Conservation (phyloP, 2,329 filamentous ascomycete genomes). For the Exutisphaerella laricina region DNA sequence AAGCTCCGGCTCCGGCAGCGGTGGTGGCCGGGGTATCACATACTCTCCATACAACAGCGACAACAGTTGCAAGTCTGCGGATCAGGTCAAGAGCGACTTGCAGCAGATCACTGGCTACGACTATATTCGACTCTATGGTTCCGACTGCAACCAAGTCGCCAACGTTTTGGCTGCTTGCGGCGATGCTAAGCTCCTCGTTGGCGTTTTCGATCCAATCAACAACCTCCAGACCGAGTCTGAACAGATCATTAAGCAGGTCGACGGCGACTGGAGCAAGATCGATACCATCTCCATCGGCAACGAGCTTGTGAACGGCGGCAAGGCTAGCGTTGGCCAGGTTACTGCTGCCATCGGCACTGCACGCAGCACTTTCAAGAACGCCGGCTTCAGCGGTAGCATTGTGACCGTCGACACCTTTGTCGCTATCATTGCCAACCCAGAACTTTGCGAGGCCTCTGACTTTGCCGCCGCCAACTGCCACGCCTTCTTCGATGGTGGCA, state of each 20-base stretch:
- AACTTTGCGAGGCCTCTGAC: conserved; percentile 68
- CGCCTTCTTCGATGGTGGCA: conserved; percentile 70
- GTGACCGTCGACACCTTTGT: conserved; percentile 76
- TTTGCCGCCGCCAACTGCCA: conserved; percentile 79
- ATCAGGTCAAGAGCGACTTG: conserved; percentile 62
- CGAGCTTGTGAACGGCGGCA: conserved; percentile 65
- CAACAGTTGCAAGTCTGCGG: conserved; percentile 60
- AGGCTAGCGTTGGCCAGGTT: conserved; percentile 45
- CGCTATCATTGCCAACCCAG: conserved; percentile 62
- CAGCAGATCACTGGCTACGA: conserved; percentile 53
- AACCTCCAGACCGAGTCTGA: conserved; percentile 53
- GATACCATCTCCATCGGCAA: conserved; percentile 74
- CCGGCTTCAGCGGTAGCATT: conserved; percentile 66
- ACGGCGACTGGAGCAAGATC: conserved; percentile 61
- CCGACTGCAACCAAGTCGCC: conserved; percentile 68
- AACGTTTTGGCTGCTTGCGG: conserved; percentile 59
- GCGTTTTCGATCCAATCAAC: conserved; percentile 59
- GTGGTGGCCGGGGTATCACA: conserved; percentile 45
- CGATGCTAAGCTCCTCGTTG: conserved; percentile 67
- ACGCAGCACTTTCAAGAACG: conserved; percentile 51
- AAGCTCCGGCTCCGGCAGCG: conserved; percentile 2
- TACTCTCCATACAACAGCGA: conserved; percentile 55
- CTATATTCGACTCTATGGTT: conserved; percentile 70
- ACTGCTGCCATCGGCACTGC: conserved; percentile 54
- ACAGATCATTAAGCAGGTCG: conserved; percentile 55